Base-by-base conservation (phyloP, 495 filamentous ascomycete species). In the Talaromyces borbonicus region DNA sequence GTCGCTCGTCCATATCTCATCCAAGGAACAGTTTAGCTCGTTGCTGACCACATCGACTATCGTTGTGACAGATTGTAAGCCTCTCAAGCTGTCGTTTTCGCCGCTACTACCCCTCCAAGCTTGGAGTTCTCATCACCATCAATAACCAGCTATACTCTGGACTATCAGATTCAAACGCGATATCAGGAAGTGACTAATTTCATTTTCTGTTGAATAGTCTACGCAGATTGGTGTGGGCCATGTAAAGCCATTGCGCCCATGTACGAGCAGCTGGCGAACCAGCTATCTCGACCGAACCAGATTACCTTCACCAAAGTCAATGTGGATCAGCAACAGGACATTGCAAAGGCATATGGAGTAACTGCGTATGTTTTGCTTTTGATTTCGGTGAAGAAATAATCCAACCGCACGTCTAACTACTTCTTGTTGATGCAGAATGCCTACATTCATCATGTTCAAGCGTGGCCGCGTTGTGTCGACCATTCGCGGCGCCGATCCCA, bases 401-500 rank as follows among this genome's bases (percentile, higher is more conserved):
- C n/a, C n/a, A n/a, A n/a, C n/a, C n/a, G n/a, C 22, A 20, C 29
- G 6, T n/a, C 19, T 48, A 43, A 43, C 31, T 16, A 22, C 7
- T 8, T n/a, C n/a, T 38, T 38, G 11, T 12, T n/a, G n/a, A n/a
- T n/a, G n/a, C 46, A 77, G 72, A 11, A 72, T 85, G 52, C 92
- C 92, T 12, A 94, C 90, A 33, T 95, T 97, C 67, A 79, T 96
- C 56, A 74, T 94, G 53, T 95, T 96, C 74, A 84, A 86, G 54
- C 73, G 82, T 49, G 79, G 81, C 49, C 69, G 74, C 47, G 66
- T 76, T 43, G 73, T 78, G 25, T 73, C 82, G 33, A 84, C 80
- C 47, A 73, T 95, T 31, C 70, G 74, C 56, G 88, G 88, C 46
- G 87, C 85, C 42, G 73, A 94, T 59, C 73, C 77, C 15, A 54